These are phyloP conservation scores for Tylopilus plumbeoviolaceoides DNA, from an alignment of 768 basidiomycete genomes.

Conservation along the genomic window DNA sequence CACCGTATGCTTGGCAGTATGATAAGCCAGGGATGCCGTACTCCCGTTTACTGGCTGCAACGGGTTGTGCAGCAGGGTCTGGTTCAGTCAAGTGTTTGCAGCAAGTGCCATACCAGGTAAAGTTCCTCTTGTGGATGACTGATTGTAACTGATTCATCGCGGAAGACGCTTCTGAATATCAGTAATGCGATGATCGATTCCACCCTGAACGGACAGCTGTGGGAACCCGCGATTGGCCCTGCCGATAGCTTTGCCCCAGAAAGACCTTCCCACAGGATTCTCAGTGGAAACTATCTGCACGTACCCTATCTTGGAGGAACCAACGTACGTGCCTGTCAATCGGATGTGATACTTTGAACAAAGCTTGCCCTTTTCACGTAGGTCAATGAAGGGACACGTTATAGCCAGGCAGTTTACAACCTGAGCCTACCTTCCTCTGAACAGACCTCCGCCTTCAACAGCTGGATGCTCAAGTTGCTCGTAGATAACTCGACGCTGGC, in stretches of 20 bases:
- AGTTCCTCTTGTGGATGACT: neutral
- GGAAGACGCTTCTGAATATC: slow-evolving; percentile 45
- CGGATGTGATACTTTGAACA: neutral
- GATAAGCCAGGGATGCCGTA: slow-evolving; percentile 53
- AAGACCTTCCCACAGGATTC: slow-evolving; percentile 43
- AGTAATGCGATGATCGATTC: slow-evolving; percentile 42
- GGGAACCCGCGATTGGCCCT: slow-evolving; percentile 55
- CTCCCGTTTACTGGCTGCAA: slow-evolving; percentile 39
- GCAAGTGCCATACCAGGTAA: slow-evolving; percentile 18
- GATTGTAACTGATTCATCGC: neutral
- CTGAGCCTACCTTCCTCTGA: slow-evolving; percentile 36
- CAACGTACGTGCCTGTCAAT: slow-evolving; percentile 35
- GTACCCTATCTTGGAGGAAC: slow-evolving; percentile 55
- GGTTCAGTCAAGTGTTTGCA: slow-evolving; percentile 41
- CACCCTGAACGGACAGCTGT: slow-evolving; percentile 50
- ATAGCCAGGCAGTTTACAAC: slow-evolving; percentile 27
- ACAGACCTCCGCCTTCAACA: slow-evolving; percentile 42
- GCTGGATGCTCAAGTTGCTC: slow-evolving; percentile 46
- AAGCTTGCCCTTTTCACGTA: neutral
- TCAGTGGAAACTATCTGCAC: slow-evolving; percentile 46
- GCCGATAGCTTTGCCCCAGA: slow-evolving; percentile 45
- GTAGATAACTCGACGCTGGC: slow-evolving; percentile 42
- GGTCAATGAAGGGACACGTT: slow-evolving; percentile 15
- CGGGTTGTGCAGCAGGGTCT: slow-evolving; percentile 41
- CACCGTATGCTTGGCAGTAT: slow-evolving; percentile 41